Evolutionary conservation across 331 rosid species (phyloP).

Genomic region (Rhamnella rubrinervis): DNA sequence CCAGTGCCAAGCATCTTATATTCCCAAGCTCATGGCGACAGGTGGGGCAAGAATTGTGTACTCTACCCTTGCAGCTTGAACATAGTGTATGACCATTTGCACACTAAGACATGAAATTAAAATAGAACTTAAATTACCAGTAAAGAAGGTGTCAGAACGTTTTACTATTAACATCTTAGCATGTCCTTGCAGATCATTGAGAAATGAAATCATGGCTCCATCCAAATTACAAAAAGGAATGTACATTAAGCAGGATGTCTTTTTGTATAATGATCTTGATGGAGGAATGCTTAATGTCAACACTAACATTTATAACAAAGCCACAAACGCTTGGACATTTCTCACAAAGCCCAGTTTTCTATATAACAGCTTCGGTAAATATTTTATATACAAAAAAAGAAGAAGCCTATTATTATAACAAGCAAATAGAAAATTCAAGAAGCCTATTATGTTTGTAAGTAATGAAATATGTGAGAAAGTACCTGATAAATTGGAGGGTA

Average conservation of each 20-base stretch:
- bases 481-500: slow-evolving; percentile 63
- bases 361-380: too few relatives aligned
- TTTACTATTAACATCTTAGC: neutral
- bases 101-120: slow-evolving; percentile 33
- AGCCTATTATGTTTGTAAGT: neutral
- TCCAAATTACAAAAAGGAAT: too few relatives aligned
- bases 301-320: too few relatives aligned
- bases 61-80: slow-evolving; percentile 53
- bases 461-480: slow-evolving; percentile 3
- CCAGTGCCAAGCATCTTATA: slow-evolving; percentile 58
- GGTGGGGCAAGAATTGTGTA: slow-evolving; percentile 54
- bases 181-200: neutral
- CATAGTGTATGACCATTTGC: slow-evolving; percentile 62
- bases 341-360: too few relatives aligned
- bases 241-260: too few relatives aligned
- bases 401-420: too few relatives aligned
- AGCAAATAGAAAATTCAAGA: neutral
- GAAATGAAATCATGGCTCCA: too few relatives aligned
- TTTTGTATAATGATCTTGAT: too few relatives aligned
- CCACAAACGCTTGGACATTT: too few relatives aligned
- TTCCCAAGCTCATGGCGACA: slow-evolving; percentile 63
- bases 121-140: neutral
- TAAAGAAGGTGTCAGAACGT: neutral
- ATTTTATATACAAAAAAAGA: too few relatives aligned
- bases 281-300: too few relatives aligned